Percentiles rank a stretch among this genome's conserved stretches.
These are phyloP conservation scores for Daldinia sp. DNA, from an alignment of 2,329 filamentous ascomycete species.

Conservation along the genomic window DNA sequence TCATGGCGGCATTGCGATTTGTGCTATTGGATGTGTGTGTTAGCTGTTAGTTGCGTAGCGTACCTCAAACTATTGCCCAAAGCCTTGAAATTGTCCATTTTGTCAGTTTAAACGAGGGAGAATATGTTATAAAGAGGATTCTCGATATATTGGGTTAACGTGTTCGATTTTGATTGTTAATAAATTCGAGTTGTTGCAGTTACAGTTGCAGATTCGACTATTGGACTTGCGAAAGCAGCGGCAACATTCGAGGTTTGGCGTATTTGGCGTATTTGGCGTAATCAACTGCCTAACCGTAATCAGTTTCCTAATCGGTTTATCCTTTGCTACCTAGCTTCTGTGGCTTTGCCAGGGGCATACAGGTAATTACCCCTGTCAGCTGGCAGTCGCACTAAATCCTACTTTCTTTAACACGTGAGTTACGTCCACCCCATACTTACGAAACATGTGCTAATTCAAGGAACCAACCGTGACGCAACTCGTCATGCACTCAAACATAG, in stretches of 20 bases:
- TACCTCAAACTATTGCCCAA: slow-evolving; percentile 66
- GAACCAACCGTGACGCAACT: not conserved
- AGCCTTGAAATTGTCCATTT: slow-evolving; percentile 67
- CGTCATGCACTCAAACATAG: not conserved
- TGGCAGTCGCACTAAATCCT: slow-evolving; percentile 4
- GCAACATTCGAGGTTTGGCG: slow-evolving; percentile 5
- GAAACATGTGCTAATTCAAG: slow-evolving; percentile 1
- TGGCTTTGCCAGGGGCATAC: slow-evolving; percentile 24
- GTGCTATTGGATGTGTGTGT: not conserved
- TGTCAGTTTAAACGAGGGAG: slow-evolving; percentile 11
- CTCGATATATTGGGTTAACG: too few relatives aligned
- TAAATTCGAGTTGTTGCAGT: slow-evolving; percentile 16
- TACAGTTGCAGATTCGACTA: slow-evolving; percentile 15
- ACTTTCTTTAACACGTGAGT: slow-evolving; percentile 25
- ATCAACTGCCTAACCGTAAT: slow-evolving; percentile 27
- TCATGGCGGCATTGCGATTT: slow-evolving; percentile 21
- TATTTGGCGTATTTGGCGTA: too few relatives aligned
- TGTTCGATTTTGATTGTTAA: too few relatives aligned
- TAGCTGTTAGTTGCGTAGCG: slow-evolving; percentile 38
- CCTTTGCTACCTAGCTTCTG: too few relatives aligned
- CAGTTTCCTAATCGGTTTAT: slow-evolving; percentile 7
- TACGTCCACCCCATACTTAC: slow-evolving; percentile 10
- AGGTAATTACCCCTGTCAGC: not conserved
- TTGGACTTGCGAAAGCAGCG: slow-evolving; percentile 4
- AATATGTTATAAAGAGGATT: too few relatives aligned